Evolutionary conservation across 1,284 basidiomycete species (phyloP), one percentile per base, ranked within the genome.

Genomic region (Leccinum angustisporum): DNA sequence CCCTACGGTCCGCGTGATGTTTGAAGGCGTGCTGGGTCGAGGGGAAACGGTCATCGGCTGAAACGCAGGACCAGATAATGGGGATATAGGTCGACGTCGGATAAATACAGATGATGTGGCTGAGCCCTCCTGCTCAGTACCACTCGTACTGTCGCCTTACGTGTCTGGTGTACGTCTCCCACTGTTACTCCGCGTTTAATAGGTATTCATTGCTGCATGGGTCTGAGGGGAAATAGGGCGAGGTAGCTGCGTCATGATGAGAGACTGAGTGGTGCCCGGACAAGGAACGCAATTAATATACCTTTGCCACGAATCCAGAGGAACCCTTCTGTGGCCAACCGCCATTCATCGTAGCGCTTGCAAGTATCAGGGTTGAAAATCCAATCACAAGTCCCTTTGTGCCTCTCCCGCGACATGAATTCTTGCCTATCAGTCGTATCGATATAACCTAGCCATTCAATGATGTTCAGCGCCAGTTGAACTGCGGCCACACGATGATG

Each of bases 1-100:
- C 18, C 64, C 73, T 50, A 74, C 65, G 46, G 78, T 80, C 85
- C 89, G 91, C 21, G 85, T 84, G 57, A 91, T 81, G 68, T 87
- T 90, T 1, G 90, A 91, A 38, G 90, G 90, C 4, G 90, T 91
- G 58, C 78, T 77, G 40, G 90, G 87, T 59, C 88, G 83, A 63
- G 87, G 85, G 56, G 84, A 80, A 34, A 81, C 79, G 8, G 80
- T 68, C 76, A 88, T 78, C 7, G 86, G 80, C 72, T 88, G 88
- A 72, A 80, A 90, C 4, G 83, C 75, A 33, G 81, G 77, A 30
- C 79, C 80, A 33, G 87, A 81, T 36, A 90, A 78, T 7, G 90
- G 89, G 27, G 89, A 91, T 31, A 81, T 81, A 53, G 90, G 88
- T 58, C 88, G 79, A 31, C 86, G 82, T 66, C 86, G 78, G 60